Conservation (phyloP, 805 yeast genomes). For the Yamadazyma insecticola region DNA sequence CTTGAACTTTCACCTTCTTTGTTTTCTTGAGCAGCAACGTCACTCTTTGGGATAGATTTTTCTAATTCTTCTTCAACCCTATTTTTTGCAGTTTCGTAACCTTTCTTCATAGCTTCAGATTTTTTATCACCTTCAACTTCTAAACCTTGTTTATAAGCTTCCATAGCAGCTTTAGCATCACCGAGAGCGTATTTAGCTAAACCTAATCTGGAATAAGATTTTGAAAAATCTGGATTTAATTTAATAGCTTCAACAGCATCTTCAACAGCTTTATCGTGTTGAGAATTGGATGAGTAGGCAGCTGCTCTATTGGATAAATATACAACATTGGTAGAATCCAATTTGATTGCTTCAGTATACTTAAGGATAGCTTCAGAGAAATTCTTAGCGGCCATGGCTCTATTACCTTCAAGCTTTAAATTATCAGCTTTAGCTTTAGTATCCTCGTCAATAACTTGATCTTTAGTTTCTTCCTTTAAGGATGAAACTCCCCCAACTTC, state of each 20-base stretch:
- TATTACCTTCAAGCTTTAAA: slow-evolving; percentile 83
- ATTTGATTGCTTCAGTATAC: slow-evolving; percentile 75
- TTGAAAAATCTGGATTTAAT: slow-evolving; percentile 74
- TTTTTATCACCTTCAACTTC: slow-evolving; percentile 82
- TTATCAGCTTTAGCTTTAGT: slow-evolving; percentile 72
- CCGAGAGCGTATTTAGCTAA: slow-evolving; percentile 92
- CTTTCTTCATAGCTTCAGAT: slow-evolving; percentile 86
- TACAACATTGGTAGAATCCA: slow-evolving; percentile 71
- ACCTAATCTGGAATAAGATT: slow-evolving; percentile 93
- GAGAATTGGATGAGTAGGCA: slow-evolving; percentile 74
- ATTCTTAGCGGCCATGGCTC: slow-evolving; percentile 75
- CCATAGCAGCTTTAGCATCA: slow-evolving; percentile 83
- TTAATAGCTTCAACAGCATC: slow-evolving; percentile 84
- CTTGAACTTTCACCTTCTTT: slow-evolving; percentile 11
- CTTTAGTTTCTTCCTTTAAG: slow-evolving; percentile 21
- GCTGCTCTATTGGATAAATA: slow-evolving; percentile 95
- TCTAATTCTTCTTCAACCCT: slow-evolving; percentile 76
- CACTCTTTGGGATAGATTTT: slow-evolving; percentile 15
- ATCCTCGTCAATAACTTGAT: slow-evolving; percentile 54
- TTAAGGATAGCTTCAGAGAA: slow-evolving; percentile 67
- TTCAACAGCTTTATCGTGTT: slow-evolving; percentile 70
- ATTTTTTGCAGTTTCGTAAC: slow-evolving; percentile 88
- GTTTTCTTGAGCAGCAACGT: slow-evolving; percentile 25
- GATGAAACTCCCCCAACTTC: slow-evolving; percentile 29
- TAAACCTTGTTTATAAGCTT: slow-evolving; percentile 85